phyloP scores from a whole-genome alignment of 257 asterid species.

The Primulina eburnea region DNA sequence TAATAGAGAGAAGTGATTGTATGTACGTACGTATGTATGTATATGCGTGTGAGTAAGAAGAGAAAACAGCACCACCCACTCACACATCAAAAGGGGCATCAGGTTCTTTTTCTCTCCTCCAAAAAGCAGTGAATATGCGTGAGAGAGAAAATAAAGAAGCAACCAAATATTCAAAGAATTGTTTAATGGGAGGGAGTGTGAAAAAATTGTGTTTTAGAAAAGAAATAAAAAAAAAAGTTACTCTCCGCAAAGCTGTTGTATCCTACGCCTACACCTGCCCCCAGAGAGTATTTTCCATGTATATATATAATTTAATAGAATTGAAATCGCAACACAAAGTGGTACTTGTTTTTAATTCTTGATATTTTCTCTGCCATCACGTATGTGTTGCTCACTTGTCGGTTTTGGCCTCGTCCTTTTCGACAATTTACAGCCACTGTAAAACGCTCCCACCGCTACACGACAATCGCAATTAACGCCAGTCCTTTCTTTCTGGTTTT shows the following conservation, averaged over 20 bases:
- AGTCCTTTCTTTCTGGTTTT: neutral
- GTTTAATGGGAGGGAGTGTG: neutral
- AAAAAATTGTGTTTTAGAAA: constrained; percentile 7
- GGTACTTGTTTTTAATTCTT: neutral
- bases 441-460: neutral
- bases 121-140: constrained; percentile 51
- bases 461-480: neutral
- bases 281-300: constrained; percentile 22
- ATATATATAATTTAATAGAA: too few relatives aligned
- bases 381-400: neutral
- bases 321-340: too few relatives aligned
- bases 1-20: neutral
- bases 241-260: constrained; percentile 51
- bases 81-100: constrained; percentile 75
- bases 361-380: neutral
- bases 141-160: constrained; percentile 25
- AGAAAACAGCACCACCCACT: constrained; percentile 76
- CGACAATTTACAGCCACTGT: neutral
- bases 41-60: constrained; percentile 22
- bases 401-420: neutral
- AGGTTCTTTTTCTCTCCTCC: constrained; percentile 61
- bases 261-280: constrained; percentile 60
- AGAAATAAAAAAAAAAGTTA: constrained; percentile 16
- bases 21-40: constrained; percentile 2
- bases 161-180: constrained; percentile 12